phyloP scores from a whole-genome alignment of 2,329 filamentous ascomycete species.

The Westerdykella sp. region DNA sequence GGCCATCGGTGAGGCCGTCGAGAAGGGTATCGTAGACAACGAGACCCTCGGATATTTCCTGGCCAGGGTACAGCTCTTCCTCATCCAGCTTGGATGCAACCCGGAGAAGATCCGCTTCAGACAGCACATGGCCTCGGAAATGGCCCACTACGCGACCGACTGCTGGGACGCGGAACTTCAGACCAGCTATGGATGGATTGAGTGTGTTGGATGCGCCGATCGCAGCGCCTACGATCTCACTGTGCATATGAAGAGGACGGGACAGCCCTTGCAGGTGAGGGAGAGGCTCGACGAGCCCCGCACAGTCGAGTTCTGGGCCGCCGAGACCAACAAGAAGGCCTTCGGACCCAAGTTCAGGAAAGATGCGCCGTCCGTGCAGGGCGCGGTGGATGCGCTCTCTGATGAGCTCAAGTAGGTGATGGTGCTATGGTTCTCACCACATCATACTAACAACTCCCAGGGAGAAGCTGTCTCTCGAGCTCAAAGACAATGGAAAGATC shows the following conservation, averaged over 20 bases:
- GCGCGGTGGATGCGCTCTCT: constrained; percentile 65
- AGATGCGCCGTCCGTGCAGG: constrained; percentile 78
- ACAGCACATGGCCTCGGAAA: constrained; percentile 89
- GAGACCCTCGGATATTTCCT: constrained; percentile 98
- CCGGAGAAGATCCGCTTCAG: constrained; percentile 85
- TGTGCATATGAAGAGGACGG: constrained; percentile 90
- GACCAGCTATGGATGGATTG: constrained; percentile 93
- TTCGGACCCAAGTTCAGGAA: constrained; percentile 92
- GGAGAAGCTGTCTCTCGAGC: constrained; percentile 68
- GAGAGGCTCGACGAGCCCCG: constrained; percentile 73
- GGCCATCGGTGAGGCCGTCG: constrained; percentile 79
- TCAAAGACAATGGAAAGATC: constrained; percentile 69
- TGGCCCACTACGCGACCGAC: constrained; percentile 92
- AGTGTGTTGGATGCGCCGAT: constrained; percentile 96
- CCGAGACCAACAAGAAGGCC: constrained; percentile 89
- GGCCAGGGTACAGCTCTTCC: constrained; percentile 85
- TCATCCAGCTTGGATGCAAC: constrained; percentile 82
- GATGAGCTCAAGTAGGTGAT: constrained; percentile 60
- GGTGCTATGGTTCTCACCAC: too few relatives aligned
- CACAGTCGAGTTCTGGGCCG: constrained; percentile 77
- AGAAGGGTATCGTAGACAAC: constrained; percentile 80
- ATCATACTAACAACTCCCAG: too few relatives aligned
- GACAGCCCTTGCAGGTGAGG: constrained; percentile 75
- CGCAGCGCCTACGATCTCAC: constrained; percentile 90
- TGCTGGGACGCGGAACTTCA: constrained; percentile 96